These are phyloP conservation scores for Kandelia obovata DNA, from an alignment of 345 rosid species.

Conservation along the genomic window DNA sequence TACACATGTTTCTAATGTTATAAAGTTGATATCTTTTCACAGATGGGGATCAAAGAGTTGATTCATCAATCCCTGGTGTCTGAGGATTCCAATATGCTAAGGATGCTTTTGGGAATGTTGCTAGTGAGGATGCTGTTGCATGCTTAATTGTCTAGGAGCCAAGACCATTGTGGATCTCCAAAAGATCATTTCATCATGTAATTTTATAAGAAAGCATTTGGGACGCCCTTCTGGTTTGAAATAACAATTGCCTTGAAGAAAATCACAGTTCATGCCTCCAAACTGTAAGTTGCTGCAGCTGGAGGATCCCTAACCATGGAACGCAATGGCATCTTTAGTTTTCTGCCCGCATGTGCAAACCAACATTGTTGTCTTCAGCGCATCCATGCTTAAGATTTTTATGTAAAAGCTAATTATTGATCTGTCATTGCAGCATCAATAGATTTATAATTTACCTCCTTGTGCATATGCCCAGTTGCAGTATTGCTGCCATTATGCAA, in stretches of 20 bases:
- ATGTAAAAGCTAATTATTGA: no score
- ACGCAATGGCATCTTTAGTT: neutral
- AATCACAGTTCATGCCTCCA: slow-evolving; percentile 55
- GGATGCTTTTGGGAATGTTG: slow-evolving; percentile 71
- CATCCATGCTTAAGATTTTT: no score
- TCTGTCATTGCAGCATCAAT: no score
- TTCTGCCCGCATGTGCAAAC: neutral
- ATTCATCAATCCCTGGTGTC: slow-evolving; percentile 56
- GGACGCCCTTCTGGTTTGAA: slow-evolving; percentile 56
- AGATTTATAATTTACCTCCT: no score
- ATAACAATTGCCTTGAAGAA: slow-evolving; percentile 50
- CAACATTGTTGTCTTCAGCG: no score
- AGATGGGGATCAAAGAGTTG: slow-evolving; percentile 70
- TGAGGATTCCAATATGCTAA: slow-evolving; percentile 79
- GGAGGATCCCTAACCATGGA: no score
- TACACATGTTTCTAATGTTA: no score
- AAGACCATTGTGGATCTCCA: slow-evolving; percentile 53
- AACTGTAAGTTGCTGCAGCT: slow-evolving; percentile 35
- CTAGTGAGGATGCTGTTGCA: slow-evolving; percentile 69
- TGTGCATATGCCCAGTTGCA: no score
- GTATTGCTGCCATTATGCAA: no score
- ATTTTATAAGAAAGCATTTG: slow-evolving; percentile 56
- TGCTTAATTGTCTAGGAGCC: slow-evolving; percentile 69
- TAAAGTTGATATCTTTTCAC: neutral
- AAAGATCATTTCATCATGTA: slow-evolving; percentile 53